A percentile compares a stretch with the other conserved stretches of the same genome.
These are phyloP conservation scores for Penicillium steckii DNA, from an alignment of 495 filamentous ascomycete genomes.

Conservation along the genomic window DNA sequence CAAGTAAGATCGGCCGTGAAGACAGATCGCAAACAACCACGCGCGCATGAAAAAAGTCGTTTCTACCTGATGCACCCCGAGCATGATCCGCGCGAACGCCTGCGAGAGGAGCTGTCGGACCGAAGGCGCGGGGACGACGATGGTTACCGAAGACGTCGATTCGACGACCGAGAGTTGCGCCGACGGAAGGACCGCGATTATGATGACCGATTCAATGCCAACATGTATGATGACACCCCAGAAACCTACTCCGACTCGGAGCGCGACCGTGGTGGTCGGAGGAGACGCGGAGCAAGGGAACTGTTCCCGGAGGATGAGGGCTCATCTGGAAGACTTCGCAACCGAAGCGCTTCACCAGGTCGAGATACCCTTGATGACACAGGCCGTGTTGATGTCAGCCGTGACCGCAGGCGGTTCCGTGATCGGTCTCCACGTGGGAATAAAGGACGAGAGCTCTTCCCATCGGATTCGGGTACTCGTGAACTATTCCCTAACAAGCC, in stretches of 20 bases:
- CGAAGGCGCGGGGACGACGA: slow-evolving; percentile 57
- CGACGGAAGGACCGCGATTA: slow-evolving; percentile 51
- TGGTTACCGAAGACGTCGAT: slow-evolving; percentile 56
- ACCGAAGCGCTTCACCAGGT: slow-evolving; percentile 71
- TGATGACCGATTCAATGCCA: slow-evolving; percentile 61
- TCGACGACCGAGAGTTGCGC: slow-evolving; percentile 55
- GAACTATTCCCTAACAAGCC: slow-evolving; percentile 53
- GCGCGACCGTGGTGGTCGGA: slow-evolving; percentile 27
- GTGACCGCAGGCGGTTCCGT: slow-evolving; percentile 38
- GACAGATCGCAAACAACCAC: slow-evolving; percentile 74
- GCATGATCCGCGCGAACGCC: slow-evolving; percentile 76
- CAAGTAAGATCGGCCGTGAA: slow-evolving; percentile 70
- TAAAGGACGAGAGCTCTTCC: slow-evolving; percentile 48
- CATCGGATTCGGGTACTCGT: slow-evolving; percentile 28
- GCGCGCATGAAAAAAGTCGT: slow-evolving; percentile 75
- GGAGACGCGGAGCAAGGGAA: slow-evolving; percentile 39
- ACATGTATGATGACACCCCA: slow-evolving; percentile 71
- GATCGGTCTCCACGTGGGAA: slow-evolving; percentile 44
- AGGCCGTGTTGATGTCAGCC: slow-evolving; percentile 42
- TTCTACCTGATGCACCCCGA: slow-evolving; percentile 92
- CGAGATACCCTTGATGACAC: slow-evolving; percentile 60
- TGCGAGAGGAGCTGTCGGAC: slow-evolving; percentile 48
- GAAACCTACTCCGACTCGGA: slow-evolving; percentile 33
- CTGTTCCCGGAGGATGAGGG: slow-evolving; percentile 48
- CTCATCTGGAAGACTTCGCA: slow-evolving; percentile 49